A percentile compares a stretch with the other conserved stretches of the same genome.
Evolutionary conservation across 2,329 filamentous ascomycete species (phyloP).

Genomic region (Rasamsonia emersonii): DNA sequence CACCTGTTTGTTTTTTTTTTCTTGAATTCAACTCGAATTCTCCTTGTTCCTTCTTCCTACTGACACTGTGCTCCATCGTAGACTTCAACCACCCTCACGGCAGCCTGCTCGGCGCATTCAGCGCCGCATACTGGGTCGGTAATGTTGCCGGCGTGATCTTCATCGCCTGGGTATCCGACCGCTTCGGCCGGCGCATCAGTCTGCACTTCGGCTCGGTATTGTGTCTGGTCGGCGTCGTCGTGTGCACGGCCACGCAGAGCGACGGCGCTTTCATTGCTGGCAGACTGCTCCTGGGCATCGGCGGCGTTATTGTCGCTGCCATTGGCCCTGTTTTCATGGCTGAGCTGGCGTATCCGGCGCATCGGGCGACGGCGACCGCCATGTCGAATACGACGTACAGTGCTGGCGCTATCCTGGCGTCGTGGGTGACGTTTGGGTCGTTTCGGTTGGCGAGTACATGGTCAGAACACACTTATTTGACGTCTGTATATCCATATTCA

Average conservation of each 20-base stretch:
- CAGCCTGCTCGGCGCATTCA: slow-evolving; percentile 3
- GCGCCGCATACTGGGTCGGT: slow-evolving; percentile 5
- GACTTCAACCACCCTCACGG: slow-evolving; percentile 3
- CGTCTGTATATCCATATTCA: too few species aligned
- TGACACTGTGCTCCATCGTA: not conserved
- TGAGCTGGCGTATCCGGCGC: slow-evolving; percentile 1
- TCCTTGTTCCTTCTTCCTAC: too few species aligned
- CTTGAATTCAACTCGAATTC: too few species aligned
- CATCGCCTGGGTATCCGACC: not conserved
- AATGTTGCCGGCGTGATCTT: slow-evolving; percentile 1
- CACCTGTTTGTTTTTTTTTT: too few species aligned
- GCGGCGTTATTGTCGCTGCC: not conserved
- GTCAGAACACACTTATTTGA: too few species aligned
- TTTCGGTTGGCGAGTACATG: too few species aligned
- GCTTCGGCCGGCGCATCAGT: not conserved
- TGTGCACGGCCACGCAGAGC: not conserved
- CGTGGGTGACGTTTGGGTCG: too few species aligned
- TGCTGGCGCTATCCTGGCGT: slow-evolving; percentile 1
- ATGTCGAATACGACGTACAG: slow-evolving; percentile 2
- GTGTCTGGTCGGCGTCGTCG: not conserved
- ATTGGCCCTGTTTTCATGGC: slow-evolving; percentile 1
- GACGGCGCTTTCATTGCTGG: not conserved
- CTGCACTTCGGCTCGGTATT: not conserved
- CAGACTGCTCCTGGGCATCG: not conserved
- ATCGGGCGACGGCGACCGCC: not conserved